phyloP scores from a whole-genome alignment of 768 basidiomycete species.

The Naganishia antarctica region DNA sequence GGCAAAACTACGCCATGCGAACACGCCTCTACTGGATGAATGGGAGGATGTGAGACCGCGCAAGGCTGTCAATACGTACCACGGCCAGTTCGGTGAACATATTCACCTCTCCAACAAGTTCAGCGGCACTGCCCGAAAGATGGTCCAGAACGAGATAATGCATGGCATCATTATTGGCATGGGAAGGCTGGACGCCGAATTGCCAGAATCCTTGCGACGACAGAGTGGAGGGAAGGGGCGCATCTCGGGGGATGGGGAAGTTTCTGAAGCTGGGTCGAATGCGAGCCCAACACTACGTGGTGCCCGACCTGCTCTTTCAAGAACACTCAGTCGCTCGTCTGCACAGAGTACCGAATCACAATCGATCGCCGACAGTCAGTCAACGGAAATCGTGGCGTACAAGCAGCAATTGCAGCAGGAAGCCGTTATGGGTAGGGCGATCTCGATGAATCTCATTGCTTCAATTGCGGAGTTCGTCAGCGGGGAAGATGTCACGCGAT shows the following conservation, averaged over 20 bases:
- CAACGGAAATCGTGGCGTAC: slow-evolving; percentile 15
- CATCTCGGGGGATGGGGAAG: neutral
- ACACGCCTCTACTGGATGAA: slow-evolving; percentile 42
- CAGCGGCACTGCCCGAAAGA: slow-evolving; percentile 51
- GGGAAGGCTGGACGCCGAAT: slow-evolving; percentile 61
- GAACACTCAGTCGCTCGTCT: slow-evolving; percentile 19
- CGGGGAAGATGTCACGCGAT: slow-evolving; percentile 33
- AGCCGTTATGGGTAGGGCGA: slow-evolving; percentile 75
- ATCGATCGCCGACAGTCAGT: slow-evolving; percentile 13
- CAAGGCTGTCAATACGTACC: neutral
- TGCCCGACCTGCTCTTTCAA: neutral
- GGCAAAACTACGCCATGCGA: slow-evolving; percentile 61
- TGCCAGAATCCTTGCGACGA: slow-evolving; percentile 34
- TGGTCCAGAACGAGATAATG: slow-evolving; percentile 76
- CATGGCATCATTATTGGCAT: slow-evolving; percentile 85
- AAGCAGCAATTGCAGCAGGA: slow-evolving; percentile 57
- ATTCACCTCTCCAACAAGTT: slow-evolving; percentile 15
- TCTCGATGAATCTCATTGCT: slow-evolving; percentile 90
- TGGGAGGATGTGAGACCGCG: slow-evolving; percentile 18
- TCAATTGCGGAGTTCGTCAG: slow-evolving; percentile 62
- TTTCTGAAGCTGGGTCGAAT: neutral
- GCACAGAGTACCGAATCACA: slow-evolving; percentile 12
- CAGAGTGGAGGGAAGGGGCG: slow-evolving; percentile 26
- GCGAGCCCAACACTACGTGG: neutral
- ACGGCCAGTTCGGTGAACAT: slow-evolving; percentile 23